Percentiles rank a stretch among this genome's conserved stretches.
These are phyloP conservation scores for Pseudomonodictys pantanalensis DNA, from an alignment of 495 filamentous ascomycete species.

Conservation along the genomic window DNA sequence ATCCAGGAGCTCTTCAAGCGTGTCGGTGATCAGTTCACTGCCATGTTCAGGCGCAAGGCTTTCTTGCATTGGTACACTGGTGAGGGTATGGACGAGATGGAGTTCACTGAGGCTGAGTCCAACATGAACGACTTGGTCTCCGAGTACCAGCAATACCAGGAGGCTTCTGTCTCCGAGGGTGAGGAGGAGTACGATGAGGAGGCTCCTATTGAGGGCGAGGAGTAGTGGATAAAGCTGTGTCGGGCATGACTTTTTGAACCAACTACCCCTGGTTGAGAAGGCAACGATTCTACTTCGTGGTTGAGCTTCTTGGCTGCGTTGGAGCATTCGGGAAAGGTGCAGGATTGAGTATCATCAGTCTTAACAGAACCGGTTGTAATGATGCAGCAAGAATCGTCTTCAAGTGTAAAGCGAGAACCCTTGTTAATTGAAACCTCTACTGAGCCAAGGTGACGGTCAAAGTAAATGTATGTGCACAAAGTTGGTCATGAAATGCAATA, in stretches of 20 bases:
- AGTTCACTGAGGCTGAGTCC: constrained; percentile 99
- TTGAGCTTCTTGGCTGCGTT: constrained; percentile 11
- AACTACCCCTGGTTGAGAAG: neutral
- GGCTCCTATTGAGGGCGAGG: constrained; percentile 50
- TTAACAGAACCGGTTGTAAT: neutral
- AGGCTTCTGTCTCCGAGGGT: constrained; percentile 78
- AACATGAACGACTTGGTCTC: constrained; percentile 99
- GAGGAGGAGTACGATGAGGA: constrained; percentile 67
- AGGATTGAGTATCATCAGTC: constrained; percentile 1
- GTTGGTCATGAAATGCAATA: neutral
- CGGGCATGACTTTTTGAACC: constrained; percentile 6
- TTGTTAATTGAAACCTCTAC: constrained; percentile 25
- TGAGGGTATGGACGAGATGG: constrained; percentile 99
- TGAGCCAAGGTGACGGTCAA: too few relatives aligned
- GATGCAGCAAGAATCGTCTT: constrained; percentile 5
- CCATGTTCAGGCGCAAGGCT: constrained; percentile 99
- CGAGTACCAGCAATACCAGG: constrained; percentile 99
- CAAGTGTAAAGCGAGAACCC: constrained; percentile 19
- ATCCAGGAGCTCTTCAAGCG: constrained; percentile 99
- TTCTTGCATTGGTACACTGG: constrained; percentile 99
- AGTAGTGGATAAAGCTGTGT: constrained; percentile 37
- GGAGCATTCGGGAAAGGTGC: neutral
- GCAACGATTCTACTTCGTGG: constrained; percentile 4
- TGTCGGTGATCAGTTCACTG: constrained; percentile 98
- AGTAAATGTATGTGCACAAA: neutral